phyloP scores from a whole-genome alignment of 208 protist species.

The Giardia duodenalis region DNA sequence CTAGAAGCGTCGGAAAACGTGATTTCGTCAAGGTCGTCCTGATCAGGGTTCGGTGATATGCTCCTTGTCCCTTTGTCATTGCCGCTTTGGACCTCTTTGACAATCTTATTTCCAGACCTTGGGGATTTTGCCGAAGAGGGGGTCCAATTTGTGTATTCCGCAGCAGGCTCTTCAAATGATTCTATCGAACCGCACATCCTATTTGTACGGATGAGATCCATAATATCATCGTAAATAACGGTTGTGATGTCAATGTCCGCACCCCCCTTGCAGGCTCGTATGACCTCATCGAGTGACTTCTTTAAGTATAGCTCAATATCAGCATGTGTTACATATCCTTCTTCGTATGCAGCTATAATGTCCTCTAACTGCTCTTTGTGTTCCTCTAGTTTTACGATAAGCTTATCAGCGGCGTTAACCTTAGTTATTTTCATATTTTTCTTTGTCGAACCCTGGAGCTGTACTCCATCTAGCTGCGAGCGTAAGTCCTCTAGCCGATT shows the following conservation, averaged over 20 bases:
- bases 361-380: not conserved
- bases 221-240: not conserved
- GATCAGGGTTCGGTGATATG: no score
- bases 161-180: no score
- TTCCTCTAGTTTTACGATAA: not conserved
- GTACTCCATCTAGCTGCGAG: not conserved
- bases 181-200: not conserved
- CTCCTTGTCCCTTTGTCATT: no score
- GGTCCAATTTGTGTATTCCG: no score
- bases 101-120: no score
- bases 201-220: not conserved
- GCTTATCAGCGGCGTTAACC: not conserved
- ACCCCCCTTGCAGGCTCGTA: not conserved
- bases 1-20: no score
- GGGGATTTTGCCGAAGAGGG: no score
- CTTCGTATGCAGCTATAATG: not conserved
- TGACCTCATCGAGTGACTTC: not conserved
- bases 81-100: no score
- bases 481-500: not conserved
- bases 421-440: not conserved
- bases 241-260: not conserved
- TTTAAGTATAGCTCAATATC: not conserved
- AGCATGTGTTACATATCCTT: not conserved
- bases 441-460: not conserved
- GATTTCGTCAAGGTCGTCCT: no score